Base-by-base conservation (phyloP, 2,329 filamentous ascomycete genomes). In the Fusarium udum region DNA sequence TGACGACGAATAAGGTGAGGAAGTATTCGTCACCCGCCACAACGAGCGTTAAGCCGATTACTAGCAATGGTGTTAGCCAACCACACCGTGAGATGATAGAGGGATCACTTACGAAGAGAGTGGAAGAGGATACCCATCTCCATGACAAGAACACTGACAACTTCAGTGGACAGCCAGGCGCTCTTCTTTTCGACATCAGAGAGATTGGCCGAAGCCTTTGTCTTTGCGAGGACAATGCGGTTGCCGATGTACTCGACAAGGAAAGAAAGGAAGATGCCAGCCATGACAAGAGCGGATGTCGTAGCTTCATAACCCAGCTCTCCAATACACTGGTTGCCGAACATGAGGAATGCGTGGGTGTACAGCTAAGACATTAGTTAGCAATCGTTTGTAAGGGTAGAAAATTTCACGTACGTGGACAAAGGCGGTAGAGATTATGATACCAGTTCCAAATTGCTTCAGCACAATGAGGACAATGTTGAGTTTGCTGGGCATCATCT, bases 101-200 rank as follows among this genome's bases (percentile, higher is more conserved):
- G 40, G 11, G 15, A 52, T 18, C 24, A 82, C 88, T 81, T 84
- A 91, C 89, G 81, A 22, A 93, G 84, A 3, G 91, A 93, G 82
- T 94, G 92, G 82, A 95, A 95, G 52, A 94, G 86, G 61, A 95
- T 91, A 7, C 92, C 92, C 0, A 88, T 87, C 81, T 95, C 92
- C 79, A 94, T 89, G 37, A 94, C 89, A 22, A 89, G 76, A n/a
- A 93, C 90, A 53, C 88, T 88, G 37, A 92, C 83, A 58, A 90
- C 87, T 52, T 88, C 85, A 39, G 83, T 82, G 4, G 82, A 82
- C 6, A 81, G 61, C 18, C 79, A 49, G 13, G 71, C 76, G 9
- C 71, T 64, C 39, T 77, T 74, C 43, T 72, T 78, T n/a, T 79
- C 72, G 18, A 76, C 49, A n/a, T 65, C 43, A 36, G 70, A 75